phyloP scores from a whole-genome alignment of 148 eudicot species.

The Rhododendron henanense region DNA sequence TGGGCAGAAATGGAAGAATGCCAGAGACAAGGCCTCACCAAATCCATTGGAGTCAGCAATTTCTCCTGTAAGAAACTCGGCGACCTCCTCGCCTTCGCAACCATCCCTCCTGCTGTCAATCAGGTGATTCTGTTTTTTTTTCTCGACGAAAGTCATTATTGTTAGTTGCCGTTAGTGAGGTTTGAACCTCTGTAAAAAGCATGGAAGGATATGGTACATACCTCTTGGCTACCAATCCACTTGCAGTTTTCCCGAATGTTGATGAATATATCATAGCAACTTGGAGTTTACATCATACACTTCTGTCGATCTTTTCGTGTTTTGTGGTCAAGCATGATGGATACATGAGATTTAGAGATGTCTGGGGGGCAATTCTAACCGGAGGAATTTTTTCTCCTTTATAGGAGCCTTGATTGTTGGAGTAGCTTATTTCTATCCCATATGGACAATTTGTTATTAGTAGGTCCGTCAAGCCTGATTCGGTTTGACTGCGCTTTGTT shows the following conservation, averaged over 20 bases:
- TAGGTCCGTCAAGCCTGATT: background rate
- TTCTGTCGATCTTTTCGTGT: too few relatives aligned
- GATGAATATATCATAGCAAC: too few relatives aligned
- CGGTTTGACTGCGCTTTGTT: too few relatives aligned
- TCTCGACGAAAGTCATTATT: background rate
- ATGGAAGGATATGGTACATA: too few relatives aligned
- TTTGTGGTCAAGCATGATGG: background rate
- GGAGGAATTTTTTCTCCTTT: background rate
- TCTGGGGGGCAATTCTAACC: background rate
- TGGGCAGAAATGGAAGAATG: constrained; percentile 7
- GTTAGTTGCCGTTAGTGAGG: background rate
- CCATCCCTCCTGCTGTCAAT: background rate
- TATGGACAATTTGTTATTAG: background rate
- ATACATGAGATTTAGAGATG: background rate
- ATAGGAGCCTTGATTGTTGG: background rate
- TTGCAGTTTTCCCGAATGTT: too few relatives aligned
- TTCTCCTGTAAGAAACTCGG: background rate
- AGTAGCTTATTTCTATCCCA: background rate
- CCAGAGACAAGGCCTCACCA: background rate
- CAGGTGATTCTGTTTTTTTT: background rate
- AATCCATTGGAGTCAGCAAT: constrained; percentile 9
- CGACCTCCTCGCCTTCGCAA: background rate
- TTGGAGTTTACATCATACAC: background rate
- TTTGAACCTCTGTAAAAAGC: background rate
- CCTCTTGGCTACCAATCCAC: too few relatives aligned